Evolutionary conservation across 805 yeast genomes (phyloP).

Genomic region (Lachancea thermotolerans): DNA sequence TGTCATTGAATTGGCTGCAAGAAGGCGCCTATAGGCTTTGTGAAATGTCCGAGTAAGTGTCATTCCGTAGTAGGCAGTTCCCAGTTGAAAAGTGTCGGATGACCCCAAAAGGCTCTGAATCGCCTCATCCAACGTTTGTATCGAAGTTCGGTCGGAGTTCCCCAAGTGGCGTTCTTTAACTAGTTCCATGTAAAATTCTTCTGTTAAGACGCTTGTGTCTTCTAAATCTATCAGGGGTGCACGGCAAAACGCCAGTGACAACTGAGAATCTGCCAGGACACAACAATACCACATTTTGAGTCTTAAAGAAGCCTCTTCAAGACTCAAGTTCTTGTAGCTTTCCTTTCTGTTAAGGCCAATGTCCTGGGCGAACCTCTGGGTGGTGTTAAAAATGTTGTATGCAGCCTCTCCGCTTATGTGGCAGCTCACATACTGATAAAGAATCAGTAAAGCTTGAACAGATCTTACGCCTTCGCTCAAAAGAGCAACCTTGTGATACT

Average conservation of each 20-base stretch:
- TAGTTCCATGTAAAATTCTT: slow-evolving; percentile 16
- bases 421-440: slow-evolving; percentile 35
- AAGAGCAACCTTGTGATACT: slow-evolving; percentile 45
- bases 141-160: not conserved
- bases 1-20: slow-evolving; percentile 15
- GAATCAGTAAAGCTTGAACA: slow-evolving; percentile 45
- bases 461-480: slow-evolving; percentile 46
- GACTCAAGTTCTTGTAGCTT: slow-evolving; percentile 32
- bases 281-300: slow-evolving; percentile 45
- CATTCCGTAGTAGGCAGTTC: slow-evolving; percentile 17
- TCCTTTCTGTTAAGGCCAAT: slow-evolving; percentile 52
- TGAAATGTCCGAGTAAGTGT: slow-evolving; percentile 15
- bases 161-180: slow-evolving; percentile 13
- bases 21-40: slow-evolving; percentile 15
- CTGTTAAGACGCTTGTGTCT: slow-evolving; percentile 21
- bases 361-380: slow-evolving; percentile 49
- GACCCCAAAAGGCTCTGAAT: slow-evolving; percentile 14
- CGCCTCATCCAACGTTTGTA: slow-evolving; percentile 11
- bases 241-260: slow-evolving; percentile 18
- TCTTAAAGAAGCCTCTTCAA: slow-evolving; percentile 34
- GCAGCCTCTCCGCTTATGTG: slow-evolving; percentile 37
- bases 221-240: slow-evolving; percentile 19
- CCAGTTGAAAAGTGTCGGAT: slow-evolving; percentile 16
- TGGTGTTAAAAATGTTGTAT: slow-evolving; percentile 37
- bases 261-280: slow-evolving; percentile 17